Percentiles rank a stretch among this genome's conserved stretches.
phyloP scores from a whole-genome alignment of 1,284 basidiomycete species.

The Malassezia dermatis region DNA sequence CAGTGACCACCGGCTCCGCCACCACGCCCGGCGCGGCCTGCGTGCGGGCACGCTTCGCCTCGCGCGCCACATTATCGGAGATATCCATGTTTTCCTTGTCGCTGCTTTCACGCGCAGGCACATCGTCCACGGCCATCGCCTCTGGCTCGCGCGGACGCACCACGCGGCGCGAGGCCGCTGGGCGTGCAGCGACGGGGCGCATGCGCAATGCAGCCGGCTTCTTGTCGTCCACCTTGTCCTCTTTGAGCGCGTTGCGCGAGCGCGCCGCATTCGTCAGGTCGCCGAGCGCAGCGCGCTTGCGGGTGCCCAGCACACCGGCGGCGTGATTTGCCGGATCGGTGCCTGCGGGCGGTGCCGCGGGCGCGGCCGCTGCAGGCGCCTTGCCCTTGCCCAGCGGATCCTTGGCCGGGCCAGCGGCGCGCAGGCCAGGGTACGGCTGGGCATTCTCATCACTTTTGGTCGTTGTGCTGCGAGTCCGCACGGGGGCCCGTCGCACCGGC shows the following conservation, averaged over 20 bases:
- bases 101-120: slow-evolving; percentile 21
- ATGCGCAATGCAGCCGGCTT: not conserved
- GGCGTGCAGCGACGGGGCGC: slow-evolving; percentile 1
- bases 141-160: slow-evolving; percentile 45
- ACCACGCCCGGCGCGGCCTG: slow-evolving; percentile 12
- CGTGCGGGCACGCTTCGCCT: slow-evolving; percentile 22
- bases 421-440: not conserved
- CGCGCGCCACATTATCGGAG: slow-evolving; percentile 16
- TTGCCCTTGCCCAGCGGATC: slow-evolving; percentile 7
- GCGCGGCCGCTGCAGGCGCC: not conserved
- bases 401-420: slow-evolving; percentile 4
- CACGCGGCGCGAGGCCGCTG: slow-evolving; percentile 3
- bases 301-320: slow-evolving; percentile 32
- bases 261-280: slow-evolving; percentile 44
- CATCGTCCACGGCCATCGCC: slow-evolving; percentile 19
- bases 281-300: slow-evolving; percentile 44
- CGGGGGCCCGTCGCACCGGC: slow-evolving; percentile 16
- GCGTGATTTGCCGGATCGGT: slow-evolving; percentile 11
- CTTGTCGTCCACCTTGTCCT: slow-evolving; percentile 13
- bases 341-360: not conserved
- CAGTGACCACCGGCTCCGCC: slow-evolving; percentile 7
- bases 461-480: slow-evolving; percentile 9
- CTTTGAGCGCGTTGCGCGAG: slow-evolving; percentile 12
- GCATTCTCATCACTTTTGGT: slow-evolving; percentile 18
- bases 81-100: slow-evolving; percentile 15